Percentiles rank a stretch among this genome's conserved stretches.
phyloP scores from a whole-genome alignment of 1,139 yeast species.

The Blastobotrys arbuscula region DNA sequence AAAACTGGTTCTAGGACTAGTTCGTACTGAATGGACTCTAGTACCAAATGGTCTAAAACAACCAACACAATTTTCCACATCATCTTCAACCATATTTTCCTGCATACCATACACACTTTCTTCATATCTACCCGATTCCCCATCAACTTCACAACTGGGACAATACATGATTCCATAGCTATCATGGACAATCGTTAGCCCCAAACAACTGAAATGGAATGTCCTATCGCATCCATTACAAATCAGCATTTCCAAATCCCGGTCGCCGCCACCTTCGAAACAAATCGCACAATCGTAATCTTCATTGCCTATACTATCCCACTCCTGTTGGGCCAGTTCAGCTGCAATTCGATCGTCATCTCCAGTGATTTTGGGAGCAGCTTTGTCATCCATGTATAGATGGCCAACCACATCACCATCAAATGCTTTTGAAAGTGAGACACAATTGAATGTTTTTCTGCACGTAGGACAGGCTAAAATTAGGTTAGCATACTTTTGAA shows the following conservation, averaged over 20 bases:
- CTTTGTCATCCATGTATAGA: conserved; percentile 19
- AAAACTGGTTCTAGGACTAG: background rate
- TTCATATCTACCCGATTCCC: conserved; percentile 17
- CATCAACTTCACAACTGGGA: conserved; percentile 28
- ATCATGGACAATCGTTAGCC: conserved; percentile 23
- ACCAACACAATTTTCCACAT: background rate
- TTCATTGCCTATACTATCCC: conserved; percentile 12
- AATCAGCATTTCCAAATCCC: conserved; percentile 28
- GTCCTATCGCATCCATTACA: conserved; percentile 33
- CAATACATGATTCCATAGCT: conserved; percentile 32
- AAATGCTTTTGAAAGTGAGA: conserved; percentile 19
- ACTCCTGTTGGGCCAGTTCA: conserved; percentile 15
- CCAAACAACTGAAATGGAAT: conserved; percentile 32
- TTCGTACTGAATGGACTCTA: background rate
- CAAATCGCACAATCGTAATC: conserved; percentile 30
- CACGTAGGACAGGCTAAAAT: conserved; percentile 46
- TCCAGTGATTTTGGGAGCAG: conserved; percentile 13
- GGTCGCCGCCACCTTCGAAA: conserved; percentile 24
- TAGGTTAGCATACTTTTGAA: conserved; percentile 2
- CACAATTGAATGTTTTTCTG: conserved; percentile 34
- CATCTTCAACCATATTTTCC: background rate
- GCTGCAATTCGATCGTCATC: conserved; percentile 12
- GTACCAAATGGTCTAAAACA: background rate
- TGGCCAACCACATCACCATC: conserved; percentile 17
- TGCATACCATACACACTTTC: background rate